These are phyloP conservation scores for Atractiella rhizophila DNA, from an alignment of 768 basidiomycete genomes.

Conservation along the genomic window DNA sequence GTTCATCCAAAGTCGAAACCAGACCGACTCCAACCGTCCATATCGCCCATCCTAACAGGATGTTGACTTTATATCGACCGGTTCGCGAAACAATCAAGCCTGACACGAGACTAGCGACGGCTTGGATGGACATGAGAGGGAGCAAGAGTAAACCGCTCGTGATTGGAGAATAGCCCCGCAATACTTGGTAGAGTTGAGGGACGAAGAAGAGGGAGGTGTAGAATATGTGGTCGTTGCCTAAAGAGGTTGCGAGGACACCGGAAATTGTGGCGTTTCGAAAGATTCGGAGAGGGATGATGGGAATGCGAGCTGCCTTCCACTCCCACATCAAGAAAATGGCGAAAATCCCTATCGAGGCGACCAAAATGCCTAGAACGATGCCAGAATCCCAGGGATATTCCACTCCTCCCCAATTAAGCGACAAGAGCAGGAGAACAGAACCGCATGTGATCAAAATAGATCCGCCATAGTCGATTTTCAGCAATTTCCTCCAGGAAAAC, in stretches of 20 bases:
- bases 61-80: conserved; percentile 27
- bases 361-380: conserved; percentile 37
- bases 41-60: conserved; percentile 38
- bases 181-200: conserved; percentile 52
- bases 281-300: conserved; percentile 33
- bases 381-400: conserved; percentile 7
- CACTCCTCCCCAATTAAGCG: conserved; percentile 10
- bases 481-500: too few relatives aligned
- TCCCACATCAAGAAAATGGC: conserved; percentile 44
- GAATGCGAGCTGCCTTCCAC: conserved; percentile 41
- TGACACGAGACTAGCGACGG: not conserved
- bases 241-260: conserved; percentile 1
- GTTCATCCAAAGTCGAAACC: conserved; percentile 35
- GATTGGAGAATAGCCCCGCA: conserved; percentile 39
- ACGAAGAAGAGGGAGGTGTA: conserved; percentile 28
- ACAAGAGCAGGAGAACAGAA: conserved; percentile 19
- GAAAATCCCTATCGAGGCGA: conserved; percentile 32
- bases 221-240: conserved; percentile 1
- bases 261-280: conserved; percentile 1
- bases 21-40: conserved; percentile 48
- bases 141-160: conserved; percentile 41
- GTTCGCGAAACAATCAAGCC: conserved; percentile 22
- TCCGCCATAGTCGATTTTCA: conserved; percentile 24
- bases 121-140: conserved; percentile 33
- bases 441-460: conserved; percentile 21